A percentile compares a stretch with the other conserved stretches of the same genome.
These are phyloP conservation scores for Barbatosphaeria neglecta DNA, from an alignment of 495 filamentous ascomycete genomes.

Conservation along the genomic window DNA sequence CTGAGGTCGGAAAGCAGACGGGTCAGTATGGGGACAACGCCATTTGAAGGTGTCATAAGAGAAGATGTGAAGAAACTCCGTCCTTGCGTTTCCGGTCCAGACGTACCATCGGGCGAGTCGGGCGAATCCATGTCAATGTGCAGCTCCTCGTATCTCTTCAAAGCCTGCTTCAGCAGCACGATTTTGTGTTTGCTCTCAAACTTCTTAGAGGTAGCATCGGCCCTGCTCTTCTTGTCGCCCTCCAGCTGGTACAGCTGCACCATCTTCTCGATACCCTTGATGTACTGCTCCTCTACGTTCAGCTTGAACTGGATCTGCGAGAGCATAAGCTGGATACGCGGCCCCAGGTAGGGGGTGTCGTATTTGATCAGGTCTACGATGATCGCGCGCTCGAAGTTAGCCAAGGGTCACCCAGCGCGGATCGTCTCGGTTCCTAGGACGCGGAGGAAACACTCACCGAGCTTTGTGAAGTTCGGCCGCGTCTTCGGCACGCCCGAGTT, in stretches of 20 bases:
- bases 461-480: slow-evolving; percentile 86
- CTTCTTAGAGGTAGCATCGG: slow-evolving; percentile 77
- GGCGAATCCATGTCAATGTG: slow-evolving; percentile 85
- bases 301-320: slow-evolving; percentile 98
- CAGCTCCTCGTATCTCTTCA: slow-evolving; percentile 94
- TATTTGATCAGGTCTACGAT: slow-evolving; percentile 90
- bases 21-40: too few relatives aligned
- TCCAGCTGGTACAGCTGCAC: slow-evolving; percentile 94
- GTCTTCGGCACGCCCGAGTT: slow-evolving; percentile 56
- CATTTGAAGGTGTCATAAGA: too few relatives aligned
- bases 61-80: too few relatives aligned
- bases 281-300: slow-evolving; percentile 98
- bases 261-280: slow-evolving; percentile 99
- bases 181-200: slow-evolving; percentile 98
- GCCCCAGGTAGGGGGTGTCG: slow-evolving; percentile 89
- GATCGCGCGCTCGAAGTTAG: slow-evolving; percentile 5
- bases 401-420: too few relatives aligned
- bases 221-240: slow-evolving; percentile 89
- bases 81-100: neutral
- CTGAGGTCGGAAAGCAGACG: slow-evolving; percentile 36
- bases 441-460: slow-evolving; percentile 55
- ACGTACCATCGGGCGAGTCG: slow-evolving; percentile 75
- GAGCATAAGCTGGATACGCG: slow-evolving; percentile 97
- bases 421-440: too few relatives aligned
- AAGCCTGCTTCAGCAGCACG: slow-evolving; percentile 82